Evolutionary conservation across 305 asterid genomes (phyloP), one percentile per base, ranked within the genome.

Genomic region (Withania somnifera): DNA sequence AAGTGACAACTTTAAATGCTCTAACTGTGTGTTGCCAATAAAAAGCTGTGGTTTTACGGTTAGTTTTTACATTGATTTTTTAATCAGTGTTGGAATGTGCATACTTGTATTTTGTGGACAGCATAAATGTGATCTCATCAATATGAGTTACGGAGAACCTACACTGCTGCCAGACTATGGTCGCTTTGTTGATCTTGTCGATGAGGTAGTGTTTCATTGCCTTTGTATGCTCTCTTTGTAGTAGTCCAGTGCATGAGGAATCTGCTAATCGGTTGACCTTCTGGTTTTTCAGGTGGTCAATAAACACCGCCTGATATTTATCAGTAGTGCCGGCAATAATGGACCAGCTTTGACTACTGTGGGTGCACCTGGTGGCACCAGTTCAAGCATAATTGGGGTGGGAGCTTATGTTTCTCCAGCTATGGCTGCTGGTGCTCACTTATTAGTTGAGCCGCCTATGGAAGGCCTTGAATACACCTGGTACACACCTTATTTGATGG

Each of bases 281-380:
- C 84, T 78, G 84, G 81, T 77, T 79, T 69, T 85, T 84, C 85
- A 96, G 98, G 98, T 91, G 84, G 98, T 96, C 81, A 92, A 94
- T 91, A 93, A 96, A 88, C 92, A 96, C 84, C 92, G 91, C 54
- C 82, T 96, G 68, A 90, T 91, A 87, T 96, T 94, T 86, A 90
- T 96, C 83, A 93, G 98, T 84, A 96, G 99, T 79, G 99, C 98
- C 83, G 98, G 98, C 67, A 96, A 96, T 79, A 89, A 86, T 63
- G 99, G 99, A 73, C 98, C 99, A 10, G 99, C 97, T 80, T 90
- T 96, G 92, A 94, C 86, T 89, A 96, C 99, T 58, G 97, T 96
- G 75, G 98, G 98, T 86, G 95, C 99, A 79, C 99, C 99, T 11
- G 99, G 99, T 85, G 99, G 99, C 79, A 96, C 99, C 76, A 90